Evolutionary conservation across 192 early-diverging fungal species (phyloP), one percentile per base, ranked within the genome.

Genomic region (Irineochytrium annulatum): DNA sequence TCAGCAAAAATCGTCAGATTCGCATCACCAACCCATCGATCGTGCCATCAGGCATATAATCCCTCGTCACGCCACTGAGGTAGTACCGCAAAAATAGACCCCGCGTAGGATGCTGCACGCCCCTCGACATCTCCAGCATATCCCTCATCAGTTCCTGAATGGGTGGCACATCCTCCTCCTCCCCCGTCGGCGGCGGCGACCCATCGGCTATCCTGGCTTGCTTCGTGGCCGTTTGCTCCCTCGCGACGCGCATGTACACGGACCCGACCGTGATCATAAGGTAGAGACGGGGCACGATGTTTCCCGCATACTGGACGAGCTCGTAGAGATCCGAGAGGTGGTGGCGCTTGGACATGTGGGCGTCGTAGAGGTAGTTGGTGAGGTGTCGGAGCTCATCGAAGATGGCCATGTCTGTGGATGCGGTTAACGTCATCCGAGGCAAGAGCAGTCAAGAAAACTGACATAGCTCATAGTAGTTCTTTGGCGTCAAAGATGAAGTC

Each of bases 381-480:
- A 99, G 85, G 65, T 97, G 90, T 51, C 94, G 87, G 68, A 99
- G 80, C 41, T 94, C 91, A 75, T 99, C 95, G 75, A 99, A 99
- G 26, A 95, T 89, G 53, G 93, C 90, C 91, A 99, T 92, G 71
- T 98, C 91, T 91, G 59, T 20, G 44, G 17, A 24, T 52, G 24
- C 31, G 52, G 5, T 17, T 28, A 16, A 32, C 1, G 31, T 20
- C 24, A 64, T 31, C n/a, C 1, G 24, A 20, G 1, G 29, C 43
- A 41, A 3, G 1, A n/a, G 13, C 3, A 63, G 30, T 8, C 41
- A 56, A 26, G 20, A 16, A 37, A 48, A 84, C 82, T 67, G 83
- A 88, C 91, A 99, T n/a, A 99, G 86, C 76, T 99, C 95, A 75
- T 99, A 99, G 78, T 99, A 99, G 69, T 89, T 91, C 74, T 97